Base-by-base conservation (phyloP, 2,329 filamentous ascomycete genomes). In the Fusarium begoniae region DNA sequence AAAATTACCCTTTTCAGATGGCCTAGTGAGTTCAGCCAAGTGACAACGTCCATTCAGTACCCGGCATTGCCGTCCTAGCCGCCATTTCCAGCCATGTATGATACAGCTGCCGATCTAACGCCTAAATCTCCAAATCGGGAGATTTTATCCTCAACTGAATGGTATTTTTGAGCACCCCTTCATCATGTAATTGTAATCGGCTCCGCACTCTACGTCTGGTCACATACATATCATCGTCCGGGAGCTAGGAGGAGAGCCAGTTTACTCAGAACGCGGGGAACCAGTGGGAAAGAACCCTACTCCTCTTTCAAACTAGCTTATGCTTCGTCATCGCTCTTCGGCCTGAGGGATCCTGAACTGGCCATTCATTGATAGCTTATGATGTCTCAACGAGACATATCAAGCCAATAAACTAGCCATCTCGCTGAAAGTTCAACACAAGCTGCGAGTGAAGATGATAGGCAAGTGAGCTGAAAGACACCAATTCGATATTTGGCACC, bases 41-140 rank as follows among this genome's bases (percentile, higher is more conserved):
- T 35, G 14, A 17, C 32, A 35, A 15, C 32, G 32, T 37, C 17
- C 15, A 37, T 0, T 37, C 18, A 37, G 35, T 37, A 37, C 0
- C 35, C 35, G 35, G 5, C 17, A 37, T 37, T 37, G 35, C 35
- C 35, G 35, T 37, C 9, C 35, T 37, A 37, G 35, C 35, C 20
- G 7, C 47, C 10, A 40, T 22, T 24, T 54, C n/a, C 50, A 37
- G 17, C 13, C 28, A n/a, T 38, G 18, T 28, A 13, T 24, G 4
- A 50, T 40, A 40, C 35, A n/a, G 22, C 5, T 8, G 18, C 24
- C 9, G 17, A 28, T 22, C 24, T 6, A 54, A 40, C 35, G 51
- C 51, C 14, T 54, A 54, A 54, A 40, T 28, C 40, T 54, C 51
- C 51, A 7, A 40, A 54, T 54, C 24, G 20, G 35, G 51, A 40